Evolutionary conservation across 2,329 filamentous ascomycete genomes (phyloP), one percentile per base, ranked within the genome.

Genomic region (Lachnellula occidentalis): DNA sequence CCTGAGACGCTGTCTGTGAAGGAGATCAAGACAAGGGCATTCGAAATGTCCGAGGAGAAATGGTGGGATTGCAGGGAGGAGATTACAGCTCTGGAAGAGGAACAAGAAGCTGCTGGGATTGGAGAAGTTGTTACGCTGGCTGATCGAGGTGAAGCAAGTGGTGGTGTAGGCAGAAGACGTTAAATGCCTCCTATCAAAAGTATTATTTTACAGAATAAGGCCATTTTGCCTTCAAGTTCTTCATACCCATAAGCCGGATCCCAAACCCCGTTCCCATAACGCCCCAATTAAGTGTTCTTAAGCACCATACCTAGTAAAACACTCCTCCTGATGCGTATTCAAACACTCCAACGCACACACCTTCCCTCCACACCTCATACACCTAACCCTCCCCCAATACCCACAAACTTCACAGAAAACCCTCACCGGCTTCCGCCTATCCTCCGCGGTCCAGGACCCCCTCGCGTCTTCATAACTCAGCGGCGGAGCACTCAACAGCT

Each of bases 51-150:
- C 41, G 94, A 99, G 72, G 88, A 92, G 74, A 96, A 95, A 71
- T 99, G 94, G 94, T 99, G 94, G 94, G 94, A 96, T 76, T 91
- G 87, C 69, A 82, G 94, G 64, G 94, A 99, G 74, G 92, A 97
- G 74, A 88, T 99, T 61, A 87, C 86, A 51, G 87, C 84, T 6
- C 72, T 97, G 67, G 94, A 99, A 73, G 92, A 96, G 72, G 92
- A 96, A 74, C 91, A 97, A 75, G 92, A 96, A 72, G 92, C 78
- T 45, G 78, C 76, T 54, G 73, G 94, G 9, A 96, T 97, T 70
- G 89, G 91, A 15, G 94, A 97, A 74, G 90, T 97, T 43, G 89
- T 97, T 52, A 94, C 86, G 67, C 76, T 97, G 67, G 85, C 86
- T 48, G 90, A 95, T 64, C 83, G 83, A 60, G 81, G 78, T 42